These are phyloP conservation scores for Trichoderma sp. DNA, from an alignment of 2,329 filamentous ascomycete species.

Conservation along the genomic window DNA sequence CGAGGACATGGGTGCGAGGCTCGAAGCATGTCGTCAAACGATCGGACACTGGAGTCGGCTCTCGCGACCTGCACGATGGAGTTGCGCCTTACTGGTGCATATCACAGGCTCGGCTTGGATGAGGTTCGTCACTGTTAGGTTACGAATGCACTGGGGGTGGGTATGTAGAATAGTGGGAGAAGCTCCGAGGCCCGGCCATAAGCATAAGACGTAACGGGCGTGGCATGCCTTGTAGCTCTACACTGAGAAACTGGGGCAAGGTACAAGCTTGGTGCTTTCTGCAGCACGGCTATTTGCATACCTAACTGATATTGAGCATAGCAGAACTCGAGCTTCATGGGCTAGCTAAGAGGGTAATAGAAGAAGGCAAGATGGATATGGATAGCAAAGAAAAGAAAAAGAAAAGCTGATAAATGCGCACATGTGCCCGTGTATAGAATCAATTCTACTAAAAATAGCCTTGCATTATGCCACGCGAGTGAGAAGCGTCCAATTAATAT, in stretches of 20 bases:
- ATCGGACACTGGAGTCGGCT: not conserved
- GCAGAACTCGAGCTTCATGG: not conserved
- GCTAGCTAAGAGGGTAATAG: not conserved
- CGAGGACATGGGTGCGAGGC: constrained; percentile 31
- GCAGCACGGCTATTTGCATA: not conserved
- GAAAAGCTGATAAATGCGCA: not conserved
- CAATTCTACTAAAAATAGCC: not conserved
- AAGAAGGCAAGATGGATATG: not conserved
- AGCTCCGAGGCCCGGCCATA: constrained; percentile 15
- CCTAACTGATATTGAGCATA: not conserved
- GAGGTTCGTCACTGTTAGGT: constrained; percentile 11
- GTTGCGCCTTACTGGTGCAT: not conserved
- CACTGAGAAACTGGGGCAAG: not conserved
- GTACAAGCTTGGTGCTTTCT: not conserved
- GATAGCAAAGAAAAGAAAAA: not conserved
- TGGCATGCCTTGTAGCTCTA: not conserved
- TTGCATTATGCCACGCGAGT: not conserved
- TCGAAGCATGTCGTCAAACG: constrained; percentile 9
- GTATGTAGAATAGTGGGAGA: not conserved
- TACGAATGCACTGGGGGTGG: not conserved
- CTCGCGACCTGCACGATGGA: not conserved
- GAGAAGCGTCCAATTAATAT: not conserved
- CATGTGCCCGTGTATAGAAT: not conserved
- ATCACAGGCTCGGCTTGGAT: not conserved
- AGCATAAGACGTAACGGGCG: not conserved